These are phyloP conservation scores for Didymella pomorum DNA, from an alignment of 2,329 filamentous ascomycete genomes.

Conservation along the genomic window DNA sequence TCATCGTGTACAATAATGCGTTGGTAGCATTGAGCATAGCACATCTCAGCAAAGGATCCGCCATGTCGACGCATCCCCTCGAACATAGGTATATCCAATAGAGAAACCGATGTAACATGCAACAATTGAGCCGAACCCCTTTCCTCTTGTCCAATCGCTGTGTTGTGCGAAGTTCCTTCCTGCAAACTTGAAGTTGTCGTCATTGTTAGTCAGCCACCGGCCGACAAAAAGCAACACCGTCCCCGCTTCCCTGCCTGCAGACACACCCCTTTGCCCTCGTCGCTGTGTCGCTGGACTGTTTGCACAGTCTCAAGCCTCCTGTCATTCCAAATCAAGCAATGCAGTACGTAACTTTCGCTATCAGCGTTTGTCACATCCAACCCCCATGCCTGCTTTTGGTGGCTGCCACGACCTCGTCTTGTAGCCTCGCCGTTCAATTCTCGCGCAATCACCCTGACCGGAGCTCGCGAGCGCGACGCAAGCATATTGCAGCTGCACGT, in stretches of 20 bases:
- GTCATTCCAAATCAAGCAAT: conserved; percentile 1
- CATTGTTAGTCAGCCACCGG: conserved; percentile 4
- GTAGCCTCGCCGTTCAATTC: conserved; percentile 9
- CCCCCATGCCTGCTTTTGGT: not conserved
- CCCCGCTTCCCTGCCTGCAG: conserved; percentile 4
- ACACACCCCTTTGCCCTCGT: not conserved
- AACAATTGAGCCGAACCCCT: not conserved
- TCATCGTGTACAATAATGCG: not conserved
- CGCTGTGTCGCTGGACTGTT: not conserved
- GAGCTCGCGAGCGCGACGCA: not conserved
- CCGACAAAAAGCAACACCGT: conserved; percentile 13
- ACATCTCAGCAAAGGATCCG: not conserved
- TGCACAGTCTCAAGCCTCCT: conserved; percentile 1
- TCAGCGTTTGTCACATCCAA: conserved; percentile 12
- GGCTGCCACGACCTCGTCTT: conserved; percentile 8
- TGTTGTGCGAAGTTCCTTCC: not conserved
- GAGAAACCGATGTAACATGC: not conserved
- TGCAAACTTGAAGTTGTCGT: conserved; percentile 1
- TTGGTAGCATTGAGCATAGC: not conserved
- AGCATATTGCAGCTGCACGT: not conserved
- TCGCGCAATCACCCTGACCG: not conserved
- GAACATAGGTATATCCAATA: not conserved
- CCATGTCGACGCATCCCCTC: not conserved
- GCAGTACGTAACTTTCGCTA: conserved; percentile 13
- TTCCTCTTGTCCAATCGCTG: not conserved